phyloP scores from a whole-genome alignment of 805 yeast genomes.

The Myxozyma mucilagina region DNA sequence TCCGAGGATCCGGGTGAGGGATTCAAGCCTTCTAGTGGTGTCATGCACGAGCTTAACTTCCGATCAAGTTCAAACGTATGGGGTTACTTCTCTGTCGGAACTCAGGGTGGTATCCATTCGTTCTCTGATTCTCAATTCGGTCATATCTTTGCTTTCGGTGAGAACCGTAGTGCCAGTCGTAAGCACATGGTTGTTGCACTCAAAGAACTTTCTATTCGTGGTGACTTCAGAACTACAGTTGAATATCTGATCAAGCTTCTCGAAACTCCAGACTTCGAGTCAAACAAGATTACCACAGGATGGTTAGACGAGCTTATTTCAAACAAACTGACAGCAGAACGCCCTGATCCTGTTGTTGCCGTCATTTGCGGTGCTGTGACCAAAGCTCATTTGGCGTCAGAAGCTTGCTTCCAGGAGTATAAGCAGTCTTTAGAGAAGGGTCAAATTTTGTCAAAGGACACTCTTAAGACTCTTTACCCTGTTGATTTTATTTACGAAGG shows the following conservation, averaged over 20 bases:
- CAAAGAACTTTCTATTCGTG: constrained; percentile 93
- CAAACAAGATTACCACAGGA: constrained; percentile 95
- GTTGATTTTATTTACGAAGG: constrained; percentile 96
- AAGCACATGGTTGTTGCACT: constrained; percentile 99
- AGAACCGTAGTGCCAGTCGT: constrained; percentile 95
- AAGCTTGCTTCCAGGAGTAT: constrained; percentile 68
- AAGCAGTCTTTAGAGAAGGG: constrained; percentile 84
- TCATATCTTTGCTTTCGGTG: constrained; percentile 98
- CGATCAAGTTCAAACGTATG: constrained; percentile 97
- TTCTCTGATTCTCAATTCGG: constrained; percentile 99
- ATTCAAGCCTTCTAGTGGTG: constrained; percentile 97
- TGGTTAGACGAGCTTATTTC: constrained; percentile 97
- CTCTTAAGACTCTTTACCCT: constrained; percentile 83
- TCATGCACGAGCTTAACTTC: constrained; percentile 92
- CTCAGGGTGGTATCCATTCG: constrained; percentile 95
- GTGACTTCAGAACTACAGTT: constrained; percentile 97
- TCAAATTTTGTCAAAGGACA: constrained; percentile 83
- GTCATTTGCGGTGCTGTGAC: constrained; percentile 97
- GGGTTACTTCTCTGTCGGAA: constrained; percentile 98
- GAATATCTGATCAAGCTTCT: constrained; percentile 92
- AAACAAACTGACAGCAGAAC: constrained; percentile 91
- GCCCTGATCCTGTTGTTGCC: constrained; percentile 90
- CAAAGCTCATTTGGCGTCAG: constrained; percentile 82
- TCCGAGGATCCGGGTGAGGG: constrained; percentile 99
- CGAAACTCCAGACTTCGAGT: constrained; percentile 96